Conservation (phyloP, 1,284 basidiomycete species). For the Pterula multifida region DNA sequence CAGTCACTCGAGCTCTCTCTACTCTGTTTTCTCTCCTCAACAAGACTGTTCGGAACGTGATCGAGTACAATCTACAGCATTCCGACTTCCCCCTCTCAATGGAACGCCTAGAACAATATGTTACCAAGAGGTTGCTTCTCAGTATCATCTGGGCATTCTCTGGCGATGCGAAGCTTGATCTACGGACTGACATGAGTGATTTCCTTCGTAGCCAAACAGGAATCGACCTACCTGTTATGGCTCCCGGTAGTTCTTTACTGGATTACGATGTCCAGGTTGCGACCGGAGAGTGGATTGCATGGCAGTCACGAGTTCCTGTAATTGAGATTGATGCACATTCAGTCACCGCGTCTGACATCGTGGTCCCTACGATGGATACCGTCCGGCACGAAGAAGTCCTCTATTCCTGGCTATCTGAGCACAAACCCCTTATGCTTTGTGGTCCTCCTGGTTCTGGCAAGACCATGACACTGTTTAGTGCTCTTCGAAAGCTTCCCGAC, state of each 20-base stretch:
- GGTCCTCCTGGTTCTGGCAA: constrained; percentile 99
- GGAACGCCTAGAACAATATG: constrained; percentile 85
- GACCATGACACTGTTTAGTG: constrained; percentile 99
- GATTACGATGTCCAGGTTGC: constrained; percentile 91
- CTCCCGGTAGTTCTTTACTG: constrained; percentile 75
- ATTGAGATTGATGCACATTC: constrained; percentile 97
- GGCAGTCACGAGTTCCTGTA: constrained; percentile 86
- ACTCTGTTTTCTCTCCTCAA: constrained; percentile 97
- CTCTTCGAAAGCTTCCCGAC: constrained; percentile 92
- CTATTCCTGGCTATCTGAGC: constrained; percentile 97
- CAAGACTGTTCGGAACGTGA: constrained; percentile 87
- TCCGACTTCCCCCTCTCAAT: constrained; percentile 84
- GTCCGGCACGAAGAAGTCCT: constrained; percentile 97
- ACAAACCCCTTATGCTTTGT: constrained; percentile 97
- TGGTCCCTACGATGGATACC: constrained; percentile 97
- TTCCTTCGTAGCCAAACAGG: constrained; percentile 80
- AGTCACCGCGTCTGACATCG: constrained; percentile 91
- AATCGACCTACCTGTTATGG: constrained; percentile 76
- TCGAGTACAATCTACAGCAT: constrained; percentile 93
- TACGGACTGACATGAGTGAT: constrained; percentile 85
- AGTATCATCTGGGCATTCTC: constrained; percentile 97
- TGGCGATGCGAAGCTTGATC: constrained; percentile 86
- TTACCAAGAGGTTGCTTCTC: constrained; percentile 83
- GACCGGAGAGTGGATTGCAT: constrained; percentile 82
- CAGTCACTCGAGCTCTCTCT: constrained; percentile 80